Evolutionary conservation across 345 rosid species (phyloP).

Genomic region (Populus ilicifolia): DNA sequence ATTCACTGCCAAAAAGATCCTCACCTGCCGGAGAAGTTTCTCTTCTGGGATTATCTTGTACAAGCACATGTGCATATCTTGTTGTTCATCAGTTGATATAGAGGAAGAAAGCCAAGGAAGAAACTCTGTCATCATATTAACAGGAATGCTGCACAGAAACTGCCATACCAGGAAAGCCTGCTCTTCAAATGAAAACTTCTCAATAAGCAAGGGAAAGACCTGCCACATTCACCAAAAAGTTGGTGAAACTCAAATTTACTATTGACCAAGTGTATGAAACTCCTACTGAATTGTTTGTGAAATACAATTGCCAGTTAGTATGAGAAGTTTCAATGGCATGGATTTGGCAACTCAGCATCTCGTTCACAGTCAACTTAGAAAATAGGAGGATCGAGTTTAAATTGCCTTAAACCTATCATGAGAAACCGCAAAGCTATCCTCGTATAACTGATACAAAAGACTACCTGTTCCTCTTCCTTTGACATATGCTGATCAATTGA

Average conservation of each 20-base stretch:
- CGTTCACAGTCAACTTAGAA: not conserved
- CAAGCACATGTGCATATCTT: constrained; percentile 54
- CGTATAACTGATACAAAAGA: not conserved
- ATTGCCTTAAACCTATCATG: not conserved
- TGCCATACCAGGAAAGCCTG: constrained; percentile 86
- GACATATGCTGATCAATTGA: constrained; percentile 86
- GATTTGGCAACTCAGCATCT: constrained; percentile 4
- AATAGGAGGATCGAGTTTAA: not conserved
- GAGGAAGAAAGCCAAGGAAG: constrained; percentile 82
- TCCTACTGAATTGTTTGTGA: not conserved
- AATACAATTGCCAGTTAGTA: not conserved
- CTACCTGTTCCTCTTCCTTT: constrained; percentile 93
- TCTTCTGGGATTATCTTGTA: constrained; percentile 63
- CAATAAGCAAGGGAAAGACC: constrained; percentile 76
- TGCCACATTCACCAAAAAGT: constrained; percentile 25
- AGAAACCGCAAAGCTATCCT: not conserved
- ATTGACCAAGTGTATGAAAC: constrained; percentile 2
- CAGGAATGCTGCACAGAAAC: constrained; percentile 84
- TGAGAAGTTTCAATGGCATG: not conserved
- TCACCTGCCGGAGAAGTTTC: constrained; percentile 67
- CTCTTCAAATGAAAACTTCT: constrained; percentile 66
- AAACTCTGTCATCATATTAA: constrained; percentile 64
- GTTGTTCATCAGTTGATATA: constrained; percentile 62
- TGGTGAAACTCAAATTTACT: constrained; percentile 14
- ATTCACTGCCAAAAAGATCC: not conserved